Conservation (phyloP, 805 yeast species). For the Pichia nanzhaoensis region DNA sequence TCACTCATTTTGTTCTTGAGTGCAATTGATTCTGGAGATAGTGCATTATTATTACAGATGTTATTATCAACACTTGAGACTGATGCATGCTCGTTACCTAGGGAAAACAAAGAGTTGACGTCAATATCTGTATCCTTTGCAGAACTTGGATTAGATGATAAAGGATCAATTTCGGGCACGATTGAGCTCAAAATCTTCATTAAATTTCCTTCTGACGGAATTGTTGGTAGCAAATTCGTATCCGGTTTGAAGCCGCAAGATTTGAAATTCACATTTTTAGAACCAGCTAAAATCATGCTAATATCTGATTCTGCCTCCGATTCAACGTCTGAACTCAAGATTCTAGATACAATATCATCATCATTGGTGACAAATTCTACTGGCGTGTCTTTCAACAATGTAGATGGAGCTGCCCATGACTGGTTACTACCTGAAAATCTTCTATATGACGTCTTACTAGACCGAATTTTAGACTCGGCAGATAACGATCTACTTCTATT, state of each 20-base stretch:
- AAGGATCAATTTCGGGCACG: slow-evolving; percentile 2
- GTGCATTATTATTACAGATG: background rate
- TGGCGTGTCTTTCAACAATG: slow-evolving; percentile 1
- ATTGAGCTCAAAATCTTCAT: slow-evolving; percentile 14
- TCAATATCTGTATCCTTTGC: slow-evolving; percentile 7
- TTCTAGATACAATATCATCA: slow-evolving; percentile 9
- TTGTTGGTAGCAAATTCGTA: slow-evolving; percentile 15
- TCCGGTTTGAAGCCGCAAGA: slow-evolving; percentile 2
- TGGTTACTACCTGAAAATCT: slow-evolving; percentile 6
- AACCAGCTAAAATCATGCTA: background rate
- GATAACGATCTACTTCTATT: slow-evolving; percentile 15
- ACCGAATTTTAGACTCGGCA: slow-evolving; percentile 15
- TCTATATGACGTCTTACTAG: slow-evolving; percentile 5
- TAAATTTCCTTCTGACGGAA: slow-evolving; percentile 22
- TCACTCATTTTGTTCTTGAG: slow-evolving; percentile 2
- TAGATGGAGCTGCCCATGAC: background rate
- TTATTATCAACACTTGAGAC: background rate
- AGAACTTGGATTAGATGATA: background rate
- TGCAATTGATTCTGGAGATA: slow-evolving; percentile 7
- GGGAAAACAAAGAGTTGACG: slow-evolving; percentile 1
- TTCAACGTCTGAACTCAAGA: slow-evolving; percentile 11
- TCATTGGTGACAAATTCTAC: background rate
- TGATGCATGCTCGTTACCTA: background rate
- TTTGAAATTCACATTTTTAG: background rate
- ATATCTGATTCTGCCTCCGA: slow-evolving; percentile 9